Evolutionary conservation across 176 grass and related monocot species (phyloP).

Genomic region (Zea luxurians): DNA sequence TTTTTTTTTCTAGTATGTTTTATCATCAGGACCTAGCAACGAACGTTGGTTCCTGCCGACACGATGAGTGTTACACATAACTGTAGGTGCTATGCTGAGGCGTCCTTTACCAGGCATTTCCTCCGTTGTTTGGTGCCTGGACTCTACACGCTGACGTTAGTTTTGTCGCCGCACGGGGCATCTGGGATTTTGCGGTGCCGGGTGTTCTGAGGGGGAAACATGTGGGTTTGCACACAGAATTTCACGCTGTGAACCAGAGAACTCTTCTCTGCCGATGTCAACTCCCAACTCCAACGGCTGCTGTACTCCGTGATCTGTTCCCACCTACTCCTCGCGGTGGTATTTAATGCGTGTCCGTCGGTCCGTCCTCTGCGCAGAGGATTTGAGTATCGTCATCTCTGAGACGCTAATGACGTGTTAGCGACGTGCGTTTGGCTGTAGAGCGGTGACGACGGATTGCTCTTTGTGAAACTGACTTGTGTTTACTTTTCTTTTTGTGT

Average conservation of each 20-base stretch:
- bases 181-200: not conserved
- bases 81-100: not conserved
- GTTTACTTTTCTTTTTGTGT: not conserved
- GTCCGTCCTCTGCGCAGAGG: not conserved
- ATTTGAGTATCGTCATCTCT: not conserved
- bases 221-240: not conserved
- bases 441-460: not conserved
- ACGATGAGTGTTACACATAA: not conserved
- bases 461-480: not conserved
- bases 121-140: not conserved
- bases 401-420: conserved; percentile 11
- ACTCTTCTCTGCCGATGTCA: not conserved
- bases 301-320: not conserved
- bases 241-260: not conserved
- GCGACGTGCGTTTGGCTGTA: not conserved
- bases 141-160: not conserved
- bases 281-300: not conserved
- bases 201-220: not conserved
- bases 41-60: not conserved
- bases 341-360: conserved; percentile 16
- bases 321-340: not conserved
- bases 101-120: not conserved
- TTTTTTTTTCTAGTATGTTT: not conserved
- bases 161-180: not conserved
- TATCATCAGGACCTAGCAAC: not conserved